phyloP scores from a whole-genome alignment of 768 basidiomycete genomes.

The Stropharia rugosoannulata region DNA sequence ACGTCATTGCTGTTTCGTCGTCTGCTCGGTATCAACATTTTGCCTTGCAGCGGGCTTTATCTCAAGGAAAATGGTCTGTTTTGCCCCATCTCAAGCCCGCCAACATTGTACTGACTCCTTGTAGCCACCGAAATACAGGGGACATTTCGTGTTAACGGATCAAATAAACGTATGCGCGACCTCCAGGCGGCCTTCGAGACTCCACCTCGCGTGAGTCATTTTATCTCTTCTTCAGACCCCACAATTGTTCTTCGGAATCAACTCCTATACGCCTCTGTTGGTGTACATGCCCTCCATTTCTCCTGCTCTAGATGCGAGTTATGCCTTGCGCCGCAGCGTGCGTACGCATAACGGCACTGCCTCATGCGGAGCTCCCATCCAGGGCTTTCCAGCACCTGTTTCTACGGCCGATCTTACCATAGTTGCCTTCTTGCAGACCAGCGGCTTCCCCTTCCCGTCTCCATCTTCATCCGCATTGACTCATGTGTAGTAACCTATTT shows the following conservation, averaged over 20 bases:
- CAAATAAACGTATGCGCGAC: constrained; percentile 92
- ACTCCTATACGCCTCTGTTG: background rate
- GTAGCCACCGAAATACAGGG: constrained; percentile 89
- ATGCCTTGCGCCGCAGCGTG: no score
- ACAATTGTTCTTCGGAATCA: background rate
- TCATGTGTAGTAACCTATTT: background rate
- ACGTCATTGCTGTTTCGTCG: constrained; percentile 4
- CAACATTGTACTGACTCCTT: background rate
- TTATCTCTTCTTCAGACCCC: background rate
- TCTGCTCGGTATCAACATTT: constrained; percentile 5
- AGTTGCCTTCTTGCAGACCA: constrained; percentile 1
- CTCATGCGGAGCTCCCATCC: no score
- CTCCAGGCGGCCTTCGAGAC: constrained; percentile 89
- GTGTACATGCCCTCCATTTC: background rate
- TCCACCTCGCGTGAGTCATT: constrained; percentile 69
- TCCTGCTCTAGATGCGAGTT: no score
- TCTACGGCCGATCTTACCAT: background rate
- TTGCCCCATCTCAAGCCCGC: background rate
- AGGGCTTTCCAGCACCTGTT: no score
- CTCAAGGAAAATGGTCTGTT: constrained; percentile 87
- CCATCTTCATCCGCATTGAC: background rate
- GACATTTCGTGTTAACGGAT: constrained; percentile 95
- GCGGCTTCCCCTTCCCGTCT: constrained; percentile 5
- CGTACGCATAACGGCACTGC: no score
- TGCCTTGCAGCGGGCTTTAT: constrained; percentile 70